These are phyloP conservation scores for Xerocomus nothofagi DNA, from an alignment of 1,284 basidiomycete genomes.

Conservation along the genomic window DNA sequence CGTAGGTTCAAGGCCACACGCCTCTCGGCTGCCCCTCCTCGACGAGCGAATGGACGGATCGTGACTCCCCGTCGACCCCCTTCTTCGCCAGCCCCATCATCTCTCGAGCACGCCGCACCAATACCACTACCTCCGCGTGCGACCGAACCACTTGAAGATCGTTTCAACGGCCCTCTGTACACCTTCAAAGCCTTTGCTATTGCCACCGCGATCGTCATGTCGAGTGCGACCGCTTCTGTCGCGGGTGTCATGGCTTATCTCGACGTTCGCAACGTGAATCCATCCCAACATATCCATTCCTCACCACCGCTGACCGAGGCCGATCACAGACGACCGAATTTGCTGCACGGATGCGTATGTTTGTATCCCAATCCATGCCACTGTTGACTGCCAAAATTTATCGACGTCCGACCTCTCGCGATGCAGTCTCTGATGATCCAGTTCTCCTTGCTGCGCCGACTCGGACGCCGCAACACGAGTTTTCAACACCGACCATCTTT, in stretches of 20 bases:
- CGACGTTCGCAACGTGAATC: constrained; percentile 42
- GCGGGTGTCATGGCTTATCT: constrained; percentile 42
- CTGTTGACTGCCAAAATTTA: constrained; percentile 52
- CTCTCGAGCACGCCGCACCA: neutral
- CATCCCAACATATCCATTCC: no score
- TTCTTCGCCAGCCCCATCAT: neutral
- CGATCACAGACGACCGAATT: constrained; percentile 54
- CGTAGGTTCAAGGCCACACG: no score
- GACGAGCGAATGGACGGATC: neutral
- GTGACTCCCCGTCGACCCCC: neutral
- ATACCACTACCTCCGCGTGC: neutral
- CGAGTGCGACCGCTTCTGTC: constrained; percentile 35
- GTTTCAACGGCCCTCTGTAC: constrained; percentile 43
- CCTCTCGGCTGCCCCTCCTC: neutral
- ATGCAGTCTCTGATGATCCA: constrained; percentile 7
- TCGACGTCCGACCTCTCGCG: constrained; percentile 29
- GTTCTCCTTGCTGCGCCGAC: neutral
- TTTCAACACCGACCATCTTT: neutral
- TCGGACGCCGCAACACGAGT: neutral
- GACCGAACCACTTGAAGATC: constrained; percentile 13
- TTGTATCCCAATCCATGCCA: constrained; percentile 47
- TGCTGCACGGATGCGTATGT: constrained; percentile 48
- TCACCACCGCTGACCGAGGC: neutral
- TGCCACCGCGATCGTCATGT: constrained; percentile 43
- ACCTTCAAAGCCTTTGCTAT: constrained; percentile 46